Base-by-base conservation (phyloP, 495 filamentous ascomycete species). In the Penicillium arizonense region DNA sequence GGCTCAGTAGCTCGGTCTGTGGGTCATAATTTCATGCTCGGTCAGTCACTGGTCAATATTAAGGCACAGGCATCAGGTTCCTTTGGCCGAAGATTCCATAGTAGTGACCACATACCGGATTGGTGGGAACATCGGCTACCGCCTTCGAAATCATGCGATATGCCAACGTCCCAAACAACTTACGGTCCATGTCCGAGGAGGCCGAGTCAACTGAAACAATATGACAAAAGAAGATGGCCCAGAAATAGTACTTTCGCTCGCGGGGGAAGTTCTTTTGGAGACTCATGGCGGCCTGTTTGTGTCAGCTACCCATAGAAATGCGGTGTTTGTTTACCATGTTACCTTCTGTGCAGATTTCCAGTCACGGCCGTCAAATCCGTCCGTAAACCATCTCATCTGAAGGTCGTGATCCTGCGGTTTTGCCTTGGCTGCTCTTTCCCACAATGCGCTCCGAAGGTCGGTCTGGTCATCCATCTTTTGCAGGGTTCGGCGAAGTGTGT, bases 331-430 rank as follows among this genome's bases (percentile, higher is more conserved):
- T 32, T 26, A 21, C n/a, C 28, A 33, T 28, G 14, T 35, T 47
- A 80, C 76, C 75, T 83, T 82, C 52, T 84, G 81, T 11, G 83
- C 82, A 8, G 76, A 77, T 52, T 77, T 78, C 76, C 79, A 85
- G 53, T 82, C 73, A 41, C 71, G 57, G 44, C 59, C 63, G 21
- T 76, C 65, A 46, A 81, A 77, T 11, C 74, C 73, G 14, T 67
- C 65, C 18, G 63, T 64, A 40, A 85, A 81, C 81, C 83, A 85
- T 43, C 70, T 69, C 55, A 66, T 71, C 45, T 82, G 75, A n/a
- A 86, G 61, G 5, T 73, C 70, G 44, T 73, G 67, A 52, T 82
- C 74, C 44, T 75, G 68, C 0, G 81, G 75, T 18, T 73, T 73
- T 24, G 70, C 68, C 49, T 79, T 81, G 16, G 81, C 71, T 12